Evolutionary conservation across 352 stramenopile genomes (phyloP), one percentile per base, ranked within the genome.

Genomic region (Aphanomyces cochlioides): DNA sequence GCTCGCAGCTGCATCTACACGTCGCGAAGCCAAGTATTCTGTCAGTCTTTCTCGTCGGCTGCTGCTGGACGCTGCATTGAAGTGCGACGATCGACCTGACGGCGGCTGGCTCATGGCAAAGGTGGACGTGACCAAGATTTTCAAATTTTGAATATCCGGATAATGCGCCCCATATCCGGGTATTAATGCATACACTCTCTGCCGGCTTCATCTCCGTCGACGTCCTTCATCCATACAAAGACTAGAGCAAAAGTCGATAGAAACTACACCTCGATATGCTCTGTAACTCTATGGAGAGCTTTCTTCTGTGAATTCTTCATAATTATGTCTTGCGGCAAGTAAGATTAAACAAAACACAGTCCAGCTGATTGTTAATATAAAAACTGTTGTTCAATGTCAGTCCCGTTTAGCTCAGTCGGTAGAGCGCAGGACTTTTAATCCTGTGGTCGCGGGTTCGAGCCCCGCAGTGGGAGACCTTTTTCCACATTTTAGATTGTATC

Each of bases 101-200:
- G 54, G 5, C 6, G 1, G 13, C 54, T 19, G 8, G 8, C 43
- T 61, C 17, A 19, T 61, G 6, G 54, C 7, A 37, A 50, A 50
- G 17, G 2, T 50, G 10, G 43, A 50, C 28, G 43, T 50, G 43
- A n/a, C 10, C 43, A 10, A 40, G 19, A 13, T 45, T 28, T 61
- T 61, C 54, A 61, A 61, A 61, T 40, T 61, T 61, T 41, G n/a
- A 61, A 61, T 37, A 19, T 19, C 50, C 50, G 50, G 50, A 58
- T 58, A 61, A 28, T 28, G 28, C 1, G 2, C 2, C 1, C 28
- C 2, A 2, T 28, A 28, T 28, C 28, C 28, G 28, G 28, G 2
- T 2, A 0, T 28, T 2, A 28, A 28, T 28, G 28, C 28, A 28
- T 28, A 28, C 28, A 28, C 28, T 28, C 28, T 28, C 28, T 28